Evolutionary conservation across 768 basidiomycete genomes (phyloP).

Genomic region (Hypholoma fasciculare): DNA sequence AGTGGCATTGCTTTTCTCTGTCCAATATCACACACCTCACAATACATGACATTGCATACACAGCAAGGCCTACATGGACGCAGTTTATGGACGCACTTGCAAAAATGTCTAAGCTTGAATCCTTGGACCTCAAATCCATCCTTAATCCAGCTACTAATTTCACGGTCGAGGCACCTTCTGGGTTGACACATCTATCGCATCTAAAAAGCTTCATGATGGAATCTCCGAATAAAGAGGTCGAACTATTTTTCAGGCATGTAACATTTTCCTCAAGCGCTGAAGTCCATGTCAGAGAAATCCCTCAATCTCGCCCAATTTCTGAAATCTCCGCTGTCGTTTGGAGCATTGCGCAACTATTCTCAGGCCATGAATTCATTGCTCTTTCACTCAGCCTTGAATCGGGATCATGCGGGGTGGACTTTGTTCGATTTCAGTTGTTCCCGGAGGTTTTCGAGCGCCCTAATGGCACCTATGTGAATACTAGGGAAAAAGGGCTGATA

Average conservation of each 20-base stretch:
- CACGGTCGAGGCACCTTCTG: not conserved
- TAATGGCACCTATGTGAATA: not conserved
- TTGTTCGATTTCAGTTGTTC: not conserved
- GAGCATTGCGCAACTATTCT: not conserved
- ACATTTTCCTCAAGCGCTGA: not conserved
- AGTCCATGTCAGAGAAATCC: not conserved
- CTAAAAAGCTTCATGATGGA: not conserved
- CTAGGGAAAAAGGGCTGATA: not conserved
- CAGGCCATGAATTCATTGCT: not conserved
- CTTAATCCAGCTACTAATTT: not conserved
- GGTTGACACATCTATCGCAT: not conserved
- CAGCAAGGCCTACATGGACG: slow-evolving; percentile 31
- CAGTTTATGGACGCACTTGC: slow-evolving; percentile 14
- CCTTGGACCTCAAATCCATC: not conserved
- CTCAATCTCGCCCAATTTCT: not conserved
- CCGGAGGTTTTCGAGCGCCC: not conserved
- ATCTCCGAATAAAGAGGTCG: not conserved
- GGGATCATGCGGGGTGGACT: not conserved
- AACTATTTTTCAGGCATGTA: not conserved
- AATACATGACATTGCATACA: not conserved
- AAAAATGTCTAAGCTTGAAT: slow-evolving; percentile 2
- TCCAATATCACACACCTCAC: not conserved
- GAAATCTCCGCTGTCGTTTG: slow-evolving; percentile 2
- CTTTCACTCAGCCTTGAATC: not conserved
- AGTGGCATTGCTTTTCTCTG: not conserved